A percentile compares a stretch with the other conserved stretches of the same genome.
Evolutionary conservation across 495 filamentous ascomycete species (phyloP).

Genomic region (Schizothecium vesticola): DNA sequence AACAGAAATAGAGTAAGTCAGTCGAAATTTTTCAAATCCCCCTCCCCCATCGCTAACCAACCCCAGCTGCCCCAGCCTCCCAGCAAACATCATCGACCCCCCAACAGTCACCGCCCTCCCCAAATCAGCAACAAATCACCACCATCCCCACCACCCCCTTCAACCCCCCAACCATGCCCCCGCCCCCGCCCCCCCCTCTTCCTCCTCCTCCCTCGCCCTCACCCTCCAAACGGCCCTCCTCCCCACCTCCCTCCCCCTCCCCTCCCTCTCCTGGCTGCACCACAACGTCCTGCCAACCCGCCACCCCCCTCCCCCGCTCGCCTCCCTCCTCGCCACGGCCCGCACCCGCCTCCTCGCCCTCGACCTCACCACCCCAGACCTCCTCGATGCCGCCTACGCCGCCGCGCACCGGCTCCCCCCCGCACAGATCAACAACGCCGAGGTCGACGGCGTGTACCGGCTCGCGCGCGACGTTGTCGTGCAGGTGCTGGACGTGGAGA

Average conservation of each 20-base stretch:
- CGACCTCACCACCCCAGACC: conserved; percentile 62
- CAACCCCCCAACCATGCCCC: not conserved
- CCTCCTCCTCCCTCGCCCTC: conserved; percentile 7
- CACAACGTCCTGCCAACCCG: conserved; percentile 27
- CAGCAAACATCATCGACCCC: no score
- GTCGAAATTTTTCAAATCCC: no score
- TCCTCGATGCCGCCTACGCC: conserved; percentile 36
- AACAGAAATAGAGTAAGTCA: no score
- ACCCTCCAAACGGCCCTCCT: conserved; percentile 31
- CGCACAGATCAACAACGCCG: conserved; percentile 43
- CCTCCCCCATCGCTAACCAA: no score
- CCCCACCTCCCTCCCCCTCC: conserved; percentile 31
- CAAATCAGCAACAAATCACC: no score
- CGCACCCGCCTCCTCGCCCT: conserved; percentile 73
- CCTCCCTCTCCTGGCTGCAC: conserved; percentile 36
- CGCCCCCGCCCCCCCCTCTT: not conserved
- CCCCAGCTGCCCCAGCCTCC: no score
- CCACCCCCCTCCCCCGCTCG: conserved; percentile 54
- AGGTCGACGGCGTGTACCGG: conserved; percentile 4
- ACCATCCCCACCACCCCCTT: not conserved
- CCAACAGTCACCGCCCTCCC: no score
- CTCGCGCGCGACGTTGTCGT: conserved; percentile 60
- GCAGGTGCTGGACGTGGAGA: conserved; percentile 80
- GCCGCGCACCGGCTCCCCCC: conserved; percentile 53
- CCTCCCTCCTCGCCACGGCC: conserved; percentile 71